Evolutionary conservation across 306 rosid genomes (phyloP).

Genomic region (Aeschynomene evenia): DNA sequence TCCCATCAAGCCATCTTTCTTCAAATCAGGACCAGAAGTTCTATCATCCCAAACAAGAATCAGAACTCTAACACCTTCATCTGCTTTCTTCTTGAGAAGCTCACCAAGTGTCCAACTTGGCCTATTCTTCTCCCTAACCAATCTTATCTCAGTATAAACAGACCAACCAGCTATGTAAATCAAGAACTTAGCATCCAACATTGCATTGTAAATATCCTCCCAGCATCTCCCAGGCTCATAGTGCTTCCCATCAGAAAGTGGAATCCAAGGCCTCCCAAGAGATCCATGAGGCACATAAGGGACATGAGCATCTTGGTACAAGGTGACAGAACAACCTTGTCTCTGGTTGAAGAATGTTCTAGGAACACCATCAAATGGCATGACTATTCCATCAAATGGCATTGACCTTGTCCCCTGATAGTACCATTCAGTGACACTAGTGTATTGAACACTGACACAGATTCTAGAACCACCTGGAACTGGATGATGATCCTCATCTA

Average conservation of each 20-base stretch:
- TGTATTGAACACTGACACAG: slow-evolving; percentile 46
- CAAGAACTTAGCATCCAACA: slow-evolving; percentile 49
- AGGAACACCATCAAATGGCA: slow-evolving; percentile 56
- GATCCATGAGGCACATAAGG: not conserved
- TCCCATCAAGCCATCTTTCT: slow-evolving; percentile 69
- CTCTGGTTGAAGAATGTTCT: slow-evolving; percentile 65
- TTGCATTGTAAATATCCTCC: slow-evolving; percentile 72
- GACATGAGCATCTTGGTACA: slow-evolving; percentile 84
- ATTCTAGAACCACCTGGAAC: slow-evolving; percentile 49
- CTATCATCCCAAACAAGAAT: slow-evolving; percentile 84
- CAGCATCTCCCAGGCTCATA: slow-evolving; percentile 59
- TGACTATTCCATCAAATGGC: slow-evolving; percentile 37
- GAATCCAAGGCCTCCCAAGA: slow-evolving; percentile 8
- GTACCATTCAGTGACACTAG: slow-evolving; percentile 42
- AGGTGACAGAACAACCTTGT: slow-evolving; percentile 59
- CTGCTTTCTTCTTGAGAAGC: slow-evolving; percentile 64
- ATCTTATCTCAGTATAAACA: slow-evolving; percentile 48
- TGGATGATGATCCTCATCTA: slow-evolving; percentile 60
- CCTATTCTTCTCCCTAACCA: slow-evolving; percentile 45
- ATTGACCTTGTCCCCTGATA: not conserved
- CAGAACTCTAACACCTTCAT: slow-evolving; percentile 64
- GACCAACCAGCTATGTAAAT: slow-evolving; percentile 92
- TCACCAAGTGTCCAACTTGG: slow-evolving; percentile 47
- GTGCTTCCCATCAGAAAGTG: not conserved
- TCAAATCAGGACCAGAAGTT: slow-evolving; percentile 43